Percentiles rank a stretch among this genome's conserved stretches.
These are phyloP conservation scores for Hypoxylon sp. DNA, from an alignment of 2,329 filamentous ascomycete species.

Conservation along the genomic window DNA sequence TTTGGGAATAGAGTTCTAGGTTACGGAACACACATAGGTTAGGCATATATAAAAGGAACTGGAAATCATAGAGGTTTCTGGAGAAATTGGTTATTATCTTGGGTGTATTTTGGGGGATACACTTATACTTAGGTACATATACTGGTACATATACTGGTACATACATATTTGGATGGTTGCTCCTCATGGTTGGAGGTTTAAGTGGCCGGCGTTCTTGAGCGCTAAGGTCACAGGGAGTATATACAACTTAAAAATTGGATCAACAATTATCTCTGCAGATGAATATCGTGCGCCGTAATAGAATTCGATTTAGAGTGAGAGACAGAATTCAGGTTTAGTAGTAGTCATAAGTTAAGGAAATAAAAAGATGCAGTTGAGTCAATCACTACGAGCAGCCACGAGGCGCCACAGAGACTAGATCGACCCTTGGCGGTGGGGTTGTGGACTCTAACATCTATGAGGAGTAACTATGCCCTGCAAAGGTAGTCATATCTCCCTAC, in stretches of 20 bases:
- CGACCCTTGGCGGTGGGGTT: neutral
- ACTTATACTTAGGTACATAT: conserved; percentile 1
- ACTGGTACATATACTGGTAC: neutral
- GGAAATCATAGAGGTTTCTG: conserved; percentile 24
- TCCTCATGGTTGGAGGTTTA: neutral
- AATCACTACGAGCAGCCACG: neutral
- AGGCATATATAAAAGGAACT: conserved; percentile 15
- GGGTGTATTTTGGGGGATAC: conserved; percentile 9
- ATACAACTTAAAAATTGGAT: neutral
- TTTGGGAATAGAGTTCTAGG: conserved; percentile 17
- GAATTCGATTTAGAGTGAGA: neutral
- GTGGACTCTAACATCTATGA: neutral
- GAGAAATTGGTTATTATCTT: conserved; percentile 32
- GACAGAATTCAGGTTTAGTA: neutral
- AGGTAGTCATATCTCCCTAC: too few relatives aligned
- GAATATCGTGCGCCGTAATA: neutral
- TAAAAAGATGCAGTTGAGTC: neutral
- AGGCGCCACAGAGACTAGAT: neutral
- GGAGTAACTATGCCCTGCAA: neutral
- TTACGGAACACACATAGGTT: conserved; percentile 10
- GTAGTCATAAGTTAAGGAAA: neutral
- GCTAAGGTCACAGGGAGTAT: neutral
- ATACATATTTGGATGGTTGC: neutral
- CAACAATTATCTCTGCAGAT: neutral
- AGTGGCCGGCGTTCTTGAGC: neutral